These are phyloP conservation scores for Pseudocercospora macadamiae DNA, from an alignment of 2,329 filamentous ascomycete species.

Conservation along the genomic window DNA sequence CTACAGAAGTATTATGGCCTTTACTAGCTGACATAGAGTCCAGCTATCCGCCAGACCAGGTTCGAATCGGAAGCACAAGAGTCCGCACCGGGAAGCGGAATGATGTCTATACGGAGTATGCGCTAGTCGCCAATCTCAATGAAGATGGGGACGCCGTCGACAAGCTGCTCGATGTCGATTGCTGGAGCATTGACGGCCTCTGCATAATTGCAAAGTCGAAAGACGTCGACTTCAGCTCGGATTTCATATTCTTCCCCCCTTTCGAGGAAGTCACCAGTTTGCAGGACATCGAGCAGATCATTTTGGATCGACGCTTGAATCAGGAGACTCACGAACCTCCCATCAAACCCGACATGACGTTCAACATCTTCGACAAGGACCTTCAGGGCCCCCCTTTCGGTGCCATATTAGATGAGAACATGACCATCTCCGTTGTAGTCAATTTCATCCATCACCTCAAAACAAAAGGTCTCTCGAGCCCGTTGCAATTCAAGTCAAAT, in stretches of 20 bases:
- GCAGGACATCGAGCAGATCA: neutral
- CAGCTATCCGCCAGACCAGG: neutral
- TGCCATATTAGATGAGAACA: neutral
- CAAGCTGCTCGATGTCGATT: neutral
- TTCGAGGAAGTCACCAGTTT: neutral
- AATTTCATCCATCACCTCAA: neutral
- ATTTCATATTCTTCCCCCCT: neutral
- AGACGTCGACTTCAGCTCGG: neutral
- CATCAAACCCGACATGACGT: neutral
- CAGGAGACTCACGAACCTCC: neutral
- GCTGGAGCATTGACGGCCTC: neutral
- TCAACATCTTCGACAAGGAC: neutral
- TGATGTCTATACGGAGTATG: neutral
- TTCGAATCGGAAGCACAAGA: neutral
- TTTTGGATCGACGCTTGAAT: neutral
- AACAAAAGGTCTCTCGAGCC: neutral
- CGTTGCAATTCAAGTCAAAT: neutral
- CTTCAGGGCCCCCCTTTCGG: neutral
- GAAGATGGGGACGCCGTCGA: neutral
- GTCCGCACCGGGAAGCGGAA: neutral
- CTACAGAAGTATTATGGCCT: neutral
- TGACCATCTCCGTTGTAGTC: neutral
- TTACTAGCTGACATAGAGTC: neutral
- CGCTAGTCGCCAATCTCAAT: neutral
- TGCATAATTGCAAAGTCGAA: neutral